A percentile compares a stretch with the other conserved stretches of the same genome.
Evolutionary conservation across 2,329 filamentous ascomycete species (phyloP).

Genomic region (Epichloe hybrida): DNA sequence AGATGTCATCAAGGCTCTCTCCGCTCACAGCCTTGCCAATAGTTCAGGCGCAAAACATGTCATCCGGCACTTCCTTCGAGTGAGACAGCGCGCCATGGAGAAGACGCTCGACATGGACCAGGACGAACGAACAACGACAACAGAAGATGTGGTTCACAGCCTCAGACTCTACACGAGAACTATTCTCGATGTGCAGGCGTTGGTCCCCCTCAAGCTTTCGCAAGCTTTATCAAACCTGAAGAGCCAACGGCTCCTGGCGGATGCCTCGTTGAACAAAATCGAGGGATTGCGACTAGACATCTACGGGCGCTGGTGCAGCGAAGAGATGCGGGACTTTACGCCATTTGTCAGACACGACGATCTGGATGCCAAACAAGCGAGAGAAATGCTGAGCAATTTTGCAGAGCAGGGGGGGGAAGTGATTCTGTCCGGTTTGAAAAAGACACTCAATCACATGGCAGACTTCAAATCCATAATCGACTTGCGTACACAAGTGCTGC

Average conservation of each 20-base stretch:
- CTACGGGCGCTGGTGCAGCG: slow-evolving; percentile 64
- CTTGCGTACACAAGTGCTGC: slow-evolving; percentile 55
- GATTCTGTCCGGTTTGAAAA: slow-evolving; percentile 47
- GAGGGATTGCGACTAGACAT: slow-evolving; percentile 66
- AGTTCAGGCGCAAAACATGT: slow-evolving; percentile 71
- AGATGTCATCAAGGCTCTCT: slow-evolving; percentile 58
- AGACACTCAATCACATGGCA: slow-evolving; percentile 42
- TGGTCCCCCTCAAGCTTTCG: slow-evolving; percentile 60
- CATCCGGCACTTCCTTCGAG: slow-evolving; percentile 61
- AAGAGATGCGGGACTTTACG: slow-evolving; percentile 72
- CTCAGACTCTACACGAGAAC: slow-evolving; percentile 66
- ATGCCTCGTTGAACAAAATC: slow-evolving; percentile 49
- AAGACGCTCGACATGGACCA: slow-evolving; percentile 42
- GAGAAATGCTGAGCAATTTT: slow-evolving; percentile 50
- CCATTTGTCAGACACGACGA: slow-evolving; percentile 80
- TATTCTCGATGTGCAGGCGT: slow-evolving; percentile 58
- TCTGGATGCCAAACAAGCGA: slow-evolving; percentile 44
- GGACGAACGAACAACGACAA: slow-evolving; percentile 24
- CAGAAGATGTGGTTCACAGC: slow-evolving; percentile 44
- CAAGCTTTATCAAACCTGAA: slow-evolving; percentile 59
- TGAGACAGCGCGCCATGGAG: slow-evolving; percentile 56
- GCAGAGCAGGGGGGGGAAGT: slow-evolving; percentile 45
- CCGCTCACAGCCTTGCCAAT: slow-evolving; percentile 69
- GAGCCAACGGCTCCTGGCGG: slow-evolving; percentile 54
- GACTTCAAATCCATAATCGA: slow-evolving; percentile 58